Base-by-base conservation (phyloP, 2,329 filamentous ascomycete genomes). In the Sporothrix dimorphospora region DNA sequence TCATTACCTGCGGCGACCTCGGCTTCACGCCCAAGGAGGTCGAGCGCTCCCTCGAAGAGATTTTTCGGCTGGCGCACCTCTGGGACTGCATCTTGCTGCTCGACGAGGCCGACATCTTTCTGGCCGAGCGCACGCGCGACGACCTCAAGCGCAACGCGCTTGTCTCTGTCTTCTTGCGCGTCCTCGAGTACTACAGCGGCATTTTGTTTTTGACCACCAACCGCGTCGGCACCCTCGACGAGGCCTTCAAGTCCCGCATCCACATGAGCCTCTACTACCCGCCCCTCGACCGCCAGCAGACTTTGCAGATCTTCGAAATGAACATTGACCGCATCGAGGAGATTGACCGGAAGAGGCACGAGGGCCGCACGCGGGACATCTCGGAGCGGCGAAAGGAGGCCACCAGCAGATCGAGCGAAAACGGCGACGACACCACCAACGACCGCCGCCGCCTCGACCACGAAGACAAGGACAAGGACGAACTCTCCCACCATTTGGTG, bases 161-260 rank as follows among this genome's bases (percentile, higher is more conserved):
- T 0, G 81, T 83, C 0, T 81, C 81, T 0, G 83, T 85, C 1
- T 85, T 86, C 75, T 78, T 86, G 4, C 80, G 83, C 4, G 79
- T 83, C 0, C 78, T 86, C 0, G 84, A 85, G 75, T 85, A 85
- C 77, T 85, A 85, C 74, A 78, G 79, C 2, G 84, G 85, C 24
- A 79, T 85, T 4, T 75, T 86, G 7, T 85, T 84, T 77, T 78
- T 87, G 4, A 87, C 85, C 0, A 87, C 85, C 9, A 87, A 87
- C 78, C 81, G 84, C 3, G 81, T 85, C 6, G 83, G 84, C 19
- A 79, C 79, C 1, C 81, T 87, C 3, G 85, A 87, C 68, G 83
- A 84, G 71, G 85, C 85, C 0, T 85, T 86, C 77, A 81, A 81
- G 76, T 85, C 84, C 1, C 81, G 84, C 19, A 83, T 86, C 51